Evolutionary conservation across 2,329 filamentous ascomycete genomes (phyloP).

Genomic region (Pezicula carpinea): DNA sequence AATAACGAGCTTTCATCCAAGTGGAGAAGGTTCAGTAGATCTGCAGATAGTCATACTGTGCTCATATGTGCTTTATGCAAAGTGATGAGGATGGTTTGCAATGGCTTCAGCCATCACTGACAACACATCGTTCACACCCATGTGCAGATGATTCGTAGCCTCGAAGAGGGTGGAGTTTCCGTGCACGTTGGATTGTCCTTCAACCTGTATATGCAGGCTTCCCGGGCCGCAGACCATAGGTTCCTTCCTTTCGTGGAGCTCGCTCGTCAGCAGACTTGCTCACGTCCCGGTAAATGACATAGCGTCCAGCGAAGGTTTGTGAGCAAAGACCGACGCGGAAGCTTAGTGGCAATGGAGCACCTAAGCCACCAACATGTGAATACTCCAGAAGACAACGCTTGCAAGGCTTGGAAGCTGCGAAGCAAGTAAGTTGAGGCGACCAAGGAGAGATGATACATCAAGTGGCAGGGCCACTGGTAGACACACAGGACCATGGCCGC

Average conservation of each 20-base stretch:
- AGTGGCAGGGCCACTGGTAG: background rate
- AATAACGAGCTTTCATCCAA: conserved; percentile 15
- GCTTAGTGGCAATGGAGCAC: conserved; percentile 5
- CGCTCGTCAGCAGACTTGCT: conserved; percentile 23
- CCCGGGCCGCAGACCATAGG: conserved; percentile 15
- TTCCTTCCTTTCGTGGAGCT: conserved; percentile 19
- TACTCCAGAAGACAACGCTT: conserved; percentile 3
- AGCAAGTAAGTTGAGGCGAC: background rate
- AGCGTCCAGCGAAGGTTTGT: background rate
- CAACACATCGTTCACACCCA: conserved; percentile 24
- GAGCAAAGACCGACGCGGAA: background rate
- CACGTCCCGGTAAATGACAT: conserved; percentile 2
- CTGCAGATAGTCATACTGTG: conserved; percentile 18
- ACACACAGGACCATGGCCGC: background rate
- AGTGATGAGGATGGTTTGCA: conserved; percentile 19
- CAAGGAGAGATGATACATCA: background rate
- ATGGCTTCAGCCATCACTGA: conserved; percentile 18
- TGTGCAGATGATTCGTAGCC: conserved; percentile 9
- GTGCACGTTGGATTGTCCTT: conserved; percentile 9
- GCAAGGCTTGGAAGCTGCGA: conserved; percentile 5
- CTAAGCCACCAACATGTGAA: conserved; percentile 11
- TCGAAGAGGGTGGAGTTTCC: conserved; percentile 4
- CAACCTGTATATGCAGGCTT: conserved; percentile 13
- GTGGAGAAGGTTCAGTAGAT: conserved; percentile 18
- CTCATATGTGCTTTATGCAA: conserved; percentile 20